phyloP scores from a whole-genome alignment of 2,329 filamentous ascomycete genomes.

The Pseudocercospora pini-densiflorae region DNA sequence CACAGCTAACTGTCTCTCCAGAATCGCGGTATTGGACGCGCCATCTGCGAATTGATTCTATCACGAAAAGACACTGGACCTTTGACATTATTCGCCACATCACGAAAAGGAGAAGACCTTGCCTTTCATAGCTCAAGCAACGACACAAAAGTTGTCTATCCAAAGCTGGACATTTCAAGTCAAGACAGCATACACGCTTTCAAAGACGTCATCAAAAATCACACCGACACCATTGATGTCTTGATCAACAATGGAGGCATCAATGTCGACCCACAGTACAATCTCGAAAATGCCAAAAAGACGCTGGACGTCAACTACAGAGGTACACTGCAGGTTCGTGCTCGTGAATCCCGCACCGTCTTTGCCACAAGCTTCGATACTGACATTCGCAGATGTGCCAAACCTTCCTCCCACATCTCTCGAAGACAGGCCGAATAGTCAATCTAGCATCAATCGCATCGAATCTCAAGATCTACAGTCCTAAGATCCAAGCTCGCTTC shows the following conservation, averaged over 20 bases:
- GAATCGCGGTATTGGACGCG: conserved; percentile 44
- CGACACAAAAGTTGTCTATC: conserved; percentile 34
- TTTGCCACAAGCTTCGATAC: background rate
- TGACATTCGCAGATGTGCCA: conserved; percentile 36
- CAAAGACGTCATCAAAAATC: conserved; percentile 28
- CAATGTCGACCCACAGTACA: conserved; percentile 37
- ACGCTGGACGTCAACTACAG: conserved; percentile 44
- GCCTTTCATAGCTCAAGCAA: conserved; percentile 24
- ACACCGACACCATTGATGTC: conserved; percentile 37
- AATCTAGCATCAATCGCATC: conserved; percentile 43
- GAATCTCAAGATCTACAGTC: conserved; percentile 37
- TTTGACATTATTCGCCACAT: conserved; percentile 41
- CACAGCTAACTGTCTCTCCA: conserved; percentile 16
- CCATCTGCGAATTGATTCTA: conserved; percentile 41
- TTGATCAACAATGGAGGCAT: conserved; percentile 46
- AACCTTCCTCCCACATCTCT: conserved; percentile 38
- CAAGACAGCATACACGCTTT: conserved; percentile 36
- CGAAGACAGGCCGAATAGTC: conserved; percentile 40
- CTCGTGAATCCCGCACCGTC: background rate
- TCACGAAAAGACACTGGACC: conserved; percentile 26
- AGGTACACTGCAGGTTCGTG: conserved; percentile 41
- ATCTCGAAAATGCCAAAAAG: conserved; percentile 34
- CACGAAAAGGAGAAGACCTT: conserved; percentile 38
- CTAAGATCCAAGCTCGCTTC: conserved; percentile 33
- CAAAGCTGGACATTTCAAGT: conserved; percentile 39